These are phyloP conservation scores for Colletotrichum somersetense DNA, from an alignment of 2,329 filamentous ascomycete species.

Conservation along the genomic window DNA sequence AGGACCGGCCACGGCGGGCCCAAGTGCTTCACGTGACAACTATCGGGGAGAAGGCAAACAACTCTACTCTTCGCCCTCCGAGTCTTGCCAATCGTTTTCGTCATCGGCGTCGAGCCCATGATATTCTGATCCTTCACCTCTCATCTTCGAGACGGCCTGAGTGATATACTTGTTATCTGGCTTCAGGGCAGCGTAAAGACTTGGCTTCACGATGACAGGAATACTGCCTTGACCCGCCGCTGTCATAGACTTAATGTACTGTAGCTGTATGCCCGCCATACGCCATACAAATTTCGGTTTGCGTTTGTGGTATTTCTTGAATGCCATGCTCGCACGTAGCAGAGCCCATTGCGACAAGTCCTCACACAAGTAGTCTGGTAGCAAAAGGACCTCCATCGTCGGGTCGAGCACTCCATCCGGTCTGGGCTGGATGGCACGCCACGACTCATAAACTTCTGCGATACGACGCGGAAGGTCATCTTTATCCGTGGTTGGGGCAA, in stretches of 20 bases:
- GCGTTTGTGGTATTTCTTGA: constrained; percentile 52
- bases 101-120: constrained; percentile 31
- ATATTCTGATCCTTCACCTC: constrained; percentile 27
- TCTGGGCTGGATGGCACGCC: constrained; percentile 56
- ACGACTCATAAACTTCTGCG: constrained; percentile 55
- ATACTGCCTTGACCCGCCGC: constrained; percentile 40
- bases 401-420: constrained; percentile 38
- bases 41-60: no score
- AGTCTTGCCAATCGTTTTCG: constrained; percentile 3
- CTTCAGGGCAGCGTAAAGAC: constrained; percentile 52
- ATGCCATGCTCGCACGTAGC: constrained; percentile 64
- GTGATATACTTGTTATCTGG: constrained; percentile 51
- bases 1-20: not conserved
- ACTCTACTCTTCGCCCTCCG: constrained; percentile 5
- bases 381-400: constrained; percentile 43
- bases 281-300: constrained; percentile 57
- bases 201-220: constrained; percentile 51
- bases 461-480: constrained; percentile 49
- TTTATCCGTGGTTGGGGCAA: constrained; percentile 10
- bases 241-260: constrained; percentile 58
- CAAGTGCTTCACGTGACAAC: not conserved
- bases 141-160: constrained; percentile 41
- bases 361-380: constrained; percentile 48
- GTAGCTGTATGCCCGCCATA: constrained; percentile 63
- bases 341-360: constrained; percentile 56